Evolutionary conservation across 148 eudicot species (phyloP).

Genomic region (Spergularia marina): DNA sequence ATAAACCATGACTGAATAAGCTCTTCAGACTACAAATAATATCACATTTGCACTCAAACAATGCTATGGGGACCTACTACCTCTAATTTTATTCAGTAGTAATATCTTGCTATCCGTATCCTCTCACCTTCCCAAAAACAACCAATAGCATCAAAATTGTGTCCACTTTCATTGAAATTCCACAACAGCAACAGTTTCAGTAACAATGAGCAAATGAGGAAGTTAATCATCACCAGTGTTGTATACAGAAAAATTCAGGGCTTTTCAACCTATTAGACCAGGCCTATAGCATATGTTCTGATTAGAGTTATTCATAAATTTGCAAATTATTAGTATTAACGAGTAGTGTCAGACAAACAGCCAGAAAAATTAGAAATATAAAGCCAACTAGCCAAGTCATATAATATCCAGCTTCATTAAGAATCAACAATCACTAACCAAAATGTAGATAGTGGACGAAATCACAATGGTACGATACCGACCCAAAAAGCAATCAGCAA

Average conservation of each 20-base stretch:
- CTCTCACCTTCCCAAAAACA: background rate
- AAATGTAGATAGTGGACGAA: constrained; percentile 45
- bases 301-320: no score
- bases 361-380: background rate
- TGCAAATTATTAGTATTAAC: no score
- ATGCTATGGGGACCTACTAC: background rate
- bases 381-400: no score
- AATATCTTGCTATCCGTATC: background rate
- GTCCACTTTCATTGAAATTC: background rate
- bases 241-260: background rate
- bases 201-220: background rate
- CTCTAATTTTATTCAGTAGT: background rate
- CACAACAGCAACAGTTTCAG: background rate
- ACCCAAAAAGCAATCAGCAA: constrained; percentile 60
- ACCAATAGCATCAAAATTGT: background rate
- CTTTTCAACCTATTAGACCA: background rate
- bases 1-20: background rate
- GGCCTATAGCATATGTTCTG: no score
- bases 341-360: no score
- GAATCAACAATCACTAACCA: constrained; percentile 32
- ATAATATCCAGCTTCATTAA: background rate
- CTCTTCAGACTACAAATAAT: background rate
- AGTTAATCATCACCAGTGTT: background rate
- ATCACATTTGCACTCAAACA: background rate
- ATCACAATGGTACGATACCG: constrained; percentile 50